phyloP scores from a whole-genome alignment of 495 filamentous ascomycete species.

The Tetracladium marchalianum region DNA sequence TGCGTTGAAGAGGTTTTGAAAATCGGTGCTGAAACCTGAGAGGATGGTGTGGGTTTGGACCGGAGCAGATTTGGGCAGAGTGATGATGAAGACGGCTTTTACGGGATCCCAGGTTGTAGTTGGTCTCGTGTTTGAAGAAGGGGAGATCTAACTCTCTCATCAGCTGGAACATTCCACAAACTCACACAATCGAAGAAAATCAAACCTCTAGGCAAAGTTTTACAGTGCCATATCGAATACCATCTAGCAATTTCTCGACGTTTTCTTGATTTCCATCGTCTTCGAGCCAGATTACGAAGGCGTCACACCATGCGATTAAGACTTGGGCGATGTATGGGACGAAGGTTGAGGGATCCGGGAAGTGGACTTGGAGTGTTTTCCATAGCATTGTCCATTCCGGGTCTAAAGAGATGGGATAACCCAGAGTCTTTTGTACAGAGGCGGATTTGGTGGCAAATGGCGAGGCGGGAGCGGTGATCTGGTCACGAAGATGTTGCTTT shows the following conservation, averaged over 20 bases:
- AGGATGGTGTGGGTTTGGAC: neutral
- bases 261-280: conserved; percentile 11
- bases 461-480: conserved; percentile 4
- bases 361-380: conserved; percentile 10
- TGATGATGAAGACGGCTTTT: conserved; percentile 9
- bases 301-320: conserved; percentile 13
- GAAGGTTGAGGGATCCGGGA: conserved; percentile 10
- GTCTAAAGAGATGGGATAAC: conserved; percentile 11
- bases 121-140: conserved; percentile 1
- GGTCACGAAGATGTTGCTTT: conserved; percentile 11
- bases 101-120: conserved; percentile 6
- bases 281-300: conserved; percentile 13
- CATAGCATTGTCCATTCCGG: conserved; percentile 18
- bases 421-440: conserved; percentile 1
- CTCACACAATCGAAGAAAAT: too few species aligned
- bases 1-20: conserved; percentile 4
- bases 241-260: conserved; percentile 13
- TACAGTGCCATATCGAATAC: neutral
- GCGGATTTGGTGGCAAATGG: neutral
- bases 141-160: conserved; percentile 4
- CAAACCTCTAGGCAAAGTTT: neutral
- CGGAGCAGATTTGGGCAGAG: conserved; percentile 1
- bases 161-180: too few species aligned
- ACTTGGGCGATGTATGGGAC: conserved; percentile 6
- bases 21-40: conserved; percentile 7